Conservation (phyloP, 2,329 filamentous ascomycete species). For the Fusarium sp. region DNA sequence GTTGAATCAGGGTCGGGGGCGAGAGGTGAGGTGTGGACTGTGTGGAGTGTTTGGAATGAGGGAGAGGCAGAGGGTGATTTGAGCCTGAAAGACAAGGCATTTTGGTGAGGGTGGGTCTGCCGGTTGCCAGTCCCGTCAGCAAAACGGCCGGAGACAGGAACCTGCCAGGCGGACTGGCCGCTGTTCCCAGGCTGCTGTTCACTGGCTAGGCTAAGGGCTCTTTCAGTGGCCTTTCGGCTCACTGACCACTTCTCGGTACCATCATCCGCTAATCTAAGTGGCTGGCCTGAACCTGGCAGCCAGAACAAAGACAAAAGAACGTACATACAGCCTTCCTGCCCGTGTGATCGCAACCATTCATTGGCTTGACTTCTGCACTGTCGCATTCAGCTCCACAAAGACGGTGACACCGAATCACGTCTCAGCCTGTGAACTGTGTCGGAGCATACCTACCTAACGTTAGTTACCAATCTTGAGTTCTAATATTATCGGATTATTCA, state of each 20-base stretch:
- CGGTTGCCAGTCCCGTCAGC: conserved; percentile 15
- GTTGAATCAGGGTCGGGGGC: conserved; percentile 43
- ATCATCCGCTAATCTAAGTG: conserved; percentile 31
- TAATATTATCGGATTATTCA: neutral
- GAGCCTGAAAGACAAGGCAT: conserved; percentile 49
- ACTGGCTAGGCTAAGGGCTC: neutral
- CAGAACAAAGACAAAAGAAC: conserved; percentile 24
- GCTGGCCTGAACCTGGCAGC: conserved; percentile 7
- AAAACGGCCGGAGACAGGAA: conserved; percentile 13
- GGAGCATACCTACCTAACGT: neutral
- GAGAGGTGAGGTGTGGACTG: conserved; percentile 41
- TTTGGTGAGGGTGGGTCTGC: conserved; percentile 5
- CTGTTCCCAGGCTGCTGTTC: conserved; percentile 8
- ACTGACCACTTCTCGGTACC: conserved; percentile 25
- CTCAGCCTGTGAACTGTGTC: neutral
- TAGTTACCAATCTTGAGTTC: neutral
- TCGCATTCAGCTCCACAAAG: conserved; percentile 13
- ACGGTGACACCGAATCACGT: conserved; percentile 22
- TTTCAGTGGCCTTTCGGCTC: conserved; percentile 20
- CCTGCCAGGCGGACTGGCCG: conserved; percentile 21
- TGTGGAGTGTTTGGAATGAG: conserved; percentile 44
- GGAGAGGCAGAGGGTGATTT: conserved; percentile 36
- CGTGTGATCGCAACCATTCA: neutral
- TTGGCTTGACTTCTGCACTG: neutral
- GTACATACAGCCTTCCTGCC: neutral